phyloP scores from a whole-genome alignment of 345 rosid genomes.

The Mallotus nudiflorus region DNA sequence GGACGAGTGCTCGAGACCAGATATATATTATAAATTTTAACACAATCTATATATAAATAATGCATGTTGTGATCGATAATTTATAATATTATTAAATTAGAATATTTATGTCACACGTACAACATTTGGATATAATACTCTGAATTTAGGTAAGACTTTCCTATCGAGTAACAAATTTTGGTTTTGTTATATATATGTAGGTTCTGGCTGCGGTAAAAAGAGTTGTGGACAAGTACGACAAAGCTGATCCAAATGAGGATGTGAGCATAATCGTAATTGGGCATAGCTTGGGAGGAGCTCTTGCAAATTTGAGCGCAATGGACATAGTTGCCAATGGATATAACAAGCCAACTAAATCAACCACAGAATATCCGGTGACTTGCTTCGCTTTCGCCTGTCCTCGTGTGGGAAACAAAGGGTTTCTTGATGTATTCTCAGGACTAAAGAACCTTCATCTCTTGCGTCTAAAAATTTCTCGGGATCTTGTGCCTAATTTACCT shows the following conservation, averaged over 20 bases:
- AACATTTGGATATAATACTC: background rate
- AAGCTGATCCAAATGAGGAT: background rate
- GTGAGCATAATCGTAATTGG: constrained; percentile 19
- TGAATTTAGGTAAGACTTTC: background rate
- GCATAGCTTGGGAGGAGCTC: constrained; percentile 25
- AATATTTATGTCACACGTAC: no score
- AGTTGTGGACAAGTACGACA: constrained; percentile 10
- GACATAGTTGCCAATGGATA: constrained; percentile 24
- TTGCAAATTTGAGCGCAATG: constrained; percentile 25
- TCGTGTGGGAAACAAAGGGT: constrained; percentile 14
- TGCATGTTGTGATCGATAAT: no score
- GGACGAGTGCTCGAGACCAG: constrained; percentile 28
- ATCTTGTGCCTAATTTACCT: constrained; percentile 9
- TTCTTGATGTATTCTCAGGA: background rate
- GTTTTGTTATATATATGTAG: background rate
- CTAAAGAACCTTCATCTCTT: constrained; percentile 11
- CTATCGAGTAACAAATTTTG: no score
- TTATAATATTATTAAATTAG: no score
- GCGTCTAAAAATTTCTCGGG: constrained; percentile 4
- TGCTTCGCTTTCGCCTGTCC: constrained; percentile 20
- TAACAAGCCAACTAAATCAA: constrained; percentile 17
- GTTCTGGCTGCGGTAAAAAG: constrained; percentile 14
- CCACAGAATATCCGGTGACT: constrained; percentile 12
- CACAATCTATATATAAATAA: no score
- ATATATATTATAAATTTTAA: no score